A percentile compares a stretch with the other conserved stretches of the same genome.
phyloP scores from a whole-genome alignment of 495 filamentous ascomycete species.

The Glarea lozoyensis region DNA sequence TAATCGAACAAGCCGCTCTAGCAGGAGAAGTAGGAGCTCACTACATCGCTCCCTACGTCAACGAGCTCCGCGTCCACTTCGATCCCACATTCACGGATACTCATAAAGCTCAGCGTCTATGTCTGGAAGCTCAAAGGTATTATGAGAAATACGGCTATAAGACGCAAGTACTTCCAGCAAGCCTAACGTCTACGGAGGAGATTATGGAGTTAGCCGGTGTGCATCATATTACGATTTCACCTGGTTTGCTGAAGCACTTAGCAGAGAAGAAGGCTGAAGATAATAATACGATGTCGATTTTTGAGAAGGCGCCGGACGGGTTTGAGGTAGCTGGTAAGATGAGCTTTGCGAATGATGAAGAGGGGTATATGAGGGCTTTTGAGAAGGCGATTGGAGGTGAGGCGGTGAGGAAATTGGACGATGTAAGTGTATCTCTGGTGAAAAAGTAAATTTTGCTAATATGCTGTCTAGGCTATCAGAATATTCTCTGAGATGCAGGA shows the following conservation, averaged over 20 bases:
- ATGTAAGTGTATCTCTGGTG: no score
- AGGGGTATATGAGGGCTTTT: no score
- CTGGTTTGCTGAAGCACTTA: conserved; percentile 38
- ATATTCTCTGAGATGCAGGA: no score
- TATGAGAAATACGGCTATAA: conserved; percentile 31
- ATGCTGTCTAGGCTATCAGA: no score
- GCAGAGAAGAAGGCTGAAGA: conserved; percentile 13
- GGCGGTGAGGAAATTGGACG: no score
- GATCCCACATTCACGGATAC: conserved; percentile 38
- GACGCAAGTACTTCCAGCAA: conserved; percentile 49
- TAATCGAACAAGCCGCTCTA: conserved; percentile 45
- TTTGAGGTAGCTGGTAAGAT: no score
- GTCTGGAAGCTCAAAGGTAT: conserved; percentile 42
- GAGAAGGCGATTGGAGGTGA: no score
- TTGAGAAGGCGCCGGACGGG: no score
- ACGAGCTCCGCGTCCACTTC: conserved; percentile 56
- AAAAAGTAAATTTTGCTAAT: no score
- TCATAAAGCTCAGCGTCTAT: conserved; percentile 39
- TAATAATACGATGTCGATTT: no score
- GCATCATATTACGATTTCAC: conserved; percentile 48
- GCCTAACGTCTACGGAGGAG: conserved; percentile 46
- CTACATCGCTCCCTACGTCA: conserved; percentile 56
- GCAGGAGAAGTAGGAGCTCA: conserved; percentile 47
- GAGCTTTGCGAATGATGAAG: no score
- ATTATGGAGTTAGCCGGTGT: conserved; percentile 49